A percentile compares a stretch with the other conserved stretches of the same genome.
These are phyloP conservation scores for Fusarium sp. DNA, from an alignment of 2,329 filamentous ascomycete species.

Conservation along the genomic window DNA sequence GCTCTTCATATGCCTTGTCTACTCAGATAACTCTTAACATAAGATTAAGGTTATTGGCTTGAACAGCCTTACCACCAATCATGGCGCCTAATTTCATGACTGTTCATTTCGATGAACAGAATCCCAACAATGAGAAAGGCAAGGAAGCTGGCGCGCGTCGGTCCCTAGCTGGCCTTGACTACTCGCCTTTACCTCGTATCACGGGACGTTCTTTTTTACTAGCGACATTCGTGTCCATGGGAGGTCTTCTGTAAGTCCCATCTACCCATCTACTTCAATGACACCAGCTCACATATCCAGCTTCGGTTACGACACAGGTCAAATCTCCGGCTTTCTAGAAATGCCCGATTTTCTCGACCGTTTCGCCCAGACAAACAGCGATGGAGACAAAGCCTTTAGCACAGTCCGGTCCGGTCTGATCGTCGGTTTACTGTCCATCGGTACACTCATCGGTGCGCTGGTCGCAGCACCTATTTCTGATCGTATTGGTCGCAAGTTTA, in stretches of 20 bases:
- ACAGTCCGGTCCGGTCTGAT: slow-evolving; percentile 68
- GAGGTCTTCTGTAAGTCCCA: slow-evolving; percentile 55
- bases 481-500: slow-evolving; percentile 69
- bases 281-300: slow-evolving; percentile 16
- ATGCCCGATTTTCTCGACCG: slow-evolving; percentile 66
- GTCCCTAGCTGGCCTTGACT: slow-evolving; percentile 56
- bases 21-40: too few relatives aligned
- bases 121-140: slow-evolving; percentile 54
- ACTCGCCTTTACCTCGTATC: slow-evolving; percentile 56
- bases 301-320: slow-evolving; percentile 63
- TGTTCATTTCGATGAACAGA: slow-evolving; percentile 57
- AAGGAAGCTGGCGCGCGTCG: slow-evolving; percentile 43
- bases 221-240: slow-evolving; percentile 58
- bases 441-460: slow-evolving; percentile 70
- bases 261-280: neutral
- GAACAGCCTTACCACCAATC: slow-evolving; percentile 15
- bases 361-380: slow-evolving; percentile 57
- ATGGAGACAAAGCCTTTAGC: slow-evolving; percentile 59
- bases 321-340: slow-evolving; percentile 67
- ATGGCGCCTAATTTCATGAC: slow-evolving; percentile 39
- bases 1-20: neutral
- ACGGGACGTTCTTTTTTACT: slow-evolving; percentile 53
- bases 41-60: neutral
- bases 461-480: slow-evolving; percentile 73
- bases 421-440: slow-evolving; percentile 68